Conservation (phyloP, 2,329 filamentous ascomycete genomes). For the Parasarocladium wereldwijsianum region DNA sequence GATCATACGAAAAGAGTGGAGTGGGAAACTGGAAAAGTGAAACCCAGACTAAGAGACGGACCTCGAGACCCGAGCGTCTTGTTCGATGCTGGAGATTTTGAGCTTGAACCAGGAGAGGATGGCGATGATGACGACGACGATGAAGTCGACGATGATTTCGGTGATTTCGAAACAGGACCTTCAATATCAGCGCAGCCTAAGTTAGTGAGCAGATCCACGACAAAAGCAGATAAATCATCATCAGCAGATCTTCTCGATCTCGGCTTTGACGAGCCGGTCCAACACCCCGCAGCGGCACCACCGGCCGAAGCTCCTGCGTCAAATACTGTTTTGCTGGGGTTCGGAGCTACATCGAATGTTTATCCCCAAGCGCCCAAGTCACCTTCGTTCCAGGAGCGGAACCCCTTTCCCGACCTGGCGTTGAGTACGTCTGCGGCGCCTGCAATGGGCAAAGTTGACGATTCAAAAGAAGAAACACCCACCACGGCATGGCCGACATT, state of each 20-base stretch:
- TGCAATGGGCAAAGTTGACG: conserved; percentile 17
- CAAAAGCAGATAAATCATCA: conserved; percentile 9
- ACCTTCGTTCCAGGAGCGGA: conserved; percentile 36
- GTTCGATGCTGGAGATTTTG: conserved; percentile 50
- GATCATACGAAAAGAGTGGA: too few species aligned
- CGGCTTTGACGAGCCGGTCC: conserved; percentile 1
- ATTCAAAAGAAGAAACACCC: conserved; percentile 22
- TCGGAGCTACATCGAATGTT: conserved; percentile 12
- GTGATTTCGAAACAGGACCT: conserved; percentile 45
- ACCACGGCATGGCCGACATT: conserved; percentile 30
- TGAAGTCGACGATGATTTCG: conserved; percentile 40
- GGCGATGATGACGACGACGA: conserved; percentile 33
- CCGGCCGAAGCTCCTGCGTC: not conserved
- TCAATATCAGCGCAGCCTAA: conserved; percentile 8
- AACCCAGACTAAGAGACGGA: conserved; percentile 11
- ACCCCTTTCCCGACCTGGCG: conserved; percentile 34
- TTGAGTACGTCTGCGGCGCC: conserved; percentile 26
- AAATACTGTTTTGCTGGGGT: conserved; percentile 10
- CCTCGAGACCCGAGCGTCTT: conserved; percentile 37
- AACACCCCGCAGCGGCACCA: conserved; percentile 8
- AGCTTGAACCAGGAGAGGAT: conserved; percentile 22
- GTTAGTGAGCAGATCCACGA: conserved; percentile 1
- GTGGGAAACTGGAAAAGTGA: conserved; percentile 3
- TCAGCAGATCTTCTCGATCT: conserved; percentile 6
- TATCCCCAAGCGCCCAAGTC: conserved; percentile 35